Evolutionary conservation across 2,329 filamentous ascomycete species (phyloP).

Genomic region (Claviceps fusiformis): DNA sequence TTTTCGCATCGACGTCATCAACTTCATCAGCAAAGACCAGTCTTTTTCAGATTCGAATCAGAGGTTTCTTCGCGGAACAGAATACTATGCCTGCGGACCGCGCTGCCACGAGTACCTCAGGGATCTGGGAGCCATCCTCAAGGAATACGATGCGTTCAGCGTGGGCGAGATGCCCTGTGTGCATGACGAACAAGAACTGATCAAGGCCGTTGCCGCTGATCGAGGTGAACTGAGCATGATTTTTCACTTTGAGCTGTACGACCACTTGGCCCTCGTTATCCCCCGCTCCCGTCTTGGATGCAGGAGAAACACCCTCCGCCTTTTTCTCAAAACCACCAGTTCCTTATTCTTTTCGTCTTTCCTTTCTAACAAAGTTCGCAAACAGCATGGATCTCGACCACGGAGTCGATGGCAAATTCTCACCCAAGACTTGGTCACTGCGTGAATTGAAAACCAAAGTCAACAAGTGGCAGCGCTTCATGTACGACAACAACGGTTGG

Average conservation of each 20-base stretch:
- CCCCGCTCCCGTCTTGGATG: not conserved
- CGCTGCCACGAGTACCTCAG: constrained; percentile 31
- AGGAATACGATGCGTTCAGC: constrained; percentile 34
- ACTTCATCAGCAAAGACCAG: constrained; percentile 50
- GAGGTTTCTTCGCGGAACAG: constrained; percentile 19
- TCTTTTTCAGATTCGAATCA: constrained; percentile 35
- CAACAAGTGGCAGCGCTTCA: constrained; percentile 45
- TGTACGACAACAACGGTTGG: constrained; percentile 48
- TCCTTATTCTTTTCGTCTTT: not conserved
- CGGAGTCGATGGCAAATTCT: constrained; percentile 30
- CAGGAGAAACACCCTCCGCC: too few relatives aligned
- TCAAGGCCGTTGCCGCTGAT: constrained; percentile 38
- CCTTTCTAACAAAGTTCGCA: not conserved
- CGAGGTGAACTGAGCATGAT: constrained; percentile 55
- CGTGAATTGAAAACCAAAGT: constrained; percentile 38
- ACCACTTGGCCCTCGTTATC: not conserved
- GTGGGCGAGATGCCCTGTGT: constrained; percentile 38
- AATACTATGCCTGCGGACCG: constrained; percentile 41
- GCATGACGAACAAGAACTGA: constrained; percentile 26
- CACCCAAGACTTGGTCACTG: constrained; percentile 29
- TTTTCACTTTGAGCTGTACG: constrained; percentile 54
- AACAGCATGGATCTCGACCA: constrained; percentile 35
- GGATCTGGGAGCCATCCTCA: constrained; percentile 30
- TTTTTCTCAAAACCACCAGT: not conserved
- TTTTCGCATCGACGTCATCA: constrained; percentile 55